Conservation (phyloP, 306 rosid genomes). For the Fragaria ananassa region DNA sequence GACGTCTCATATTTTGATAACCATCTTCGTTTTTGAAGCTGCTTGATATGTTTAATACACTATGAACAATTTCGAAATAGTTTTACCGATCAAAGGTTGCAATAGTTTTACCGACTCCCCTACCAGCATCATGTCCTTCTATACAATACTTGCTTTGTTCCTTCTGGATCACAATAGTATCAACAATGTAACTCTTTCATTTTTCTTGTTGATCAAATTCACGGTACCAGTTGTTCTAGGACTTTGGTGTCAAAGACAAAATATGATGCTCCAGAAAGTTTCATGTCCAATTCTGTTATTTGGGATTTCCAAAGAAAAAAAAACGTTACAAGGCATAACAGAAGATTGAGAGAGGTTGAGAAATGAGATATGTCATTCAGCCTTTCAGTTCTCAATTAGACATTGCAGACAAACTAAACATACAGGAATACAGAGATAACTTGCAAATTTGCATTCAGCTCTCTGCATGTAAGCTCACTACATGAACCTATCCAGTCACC, state of each 20-base stretch:
- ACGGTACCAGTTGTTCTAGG: neutral
- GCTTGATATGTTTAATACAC: neutral
- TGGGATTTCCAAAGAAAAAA: neutral
- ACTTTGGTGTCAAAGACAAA: neutral
- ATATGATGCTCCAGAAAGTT: neutral
- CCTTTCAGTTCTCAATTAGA: neutral
- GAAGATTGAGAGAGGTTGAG: neutral
- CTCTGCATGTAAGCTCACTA: neutral
- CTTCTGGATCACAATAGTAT: neutral
- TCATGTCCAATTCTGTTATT: neutral
- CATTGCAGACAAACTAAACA: neutral
- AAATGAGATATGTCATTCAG: neutral
- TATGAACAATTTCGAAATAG: neutral
- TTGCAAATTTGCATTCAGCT: neutral
- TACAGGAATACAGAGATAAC: neutral
- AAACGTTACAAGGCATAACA: neutral
- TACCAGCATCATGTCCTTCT: neutral
- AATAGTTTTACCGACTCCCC: neutral
- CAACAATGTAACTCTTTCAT: neutral
- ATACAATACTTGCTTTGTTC: neutral
- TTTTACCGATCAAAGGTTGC: neutral
- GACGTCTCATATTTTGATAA: neutral
- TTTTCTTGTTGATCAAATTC: neutral
- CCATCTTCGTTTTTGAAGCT: neutral
- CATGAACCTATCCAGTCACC: neutral